Base-by-base conservation (phyloP, 2,329 filamentous ascomycete species). In the Nemania bipapillata region DNA sequence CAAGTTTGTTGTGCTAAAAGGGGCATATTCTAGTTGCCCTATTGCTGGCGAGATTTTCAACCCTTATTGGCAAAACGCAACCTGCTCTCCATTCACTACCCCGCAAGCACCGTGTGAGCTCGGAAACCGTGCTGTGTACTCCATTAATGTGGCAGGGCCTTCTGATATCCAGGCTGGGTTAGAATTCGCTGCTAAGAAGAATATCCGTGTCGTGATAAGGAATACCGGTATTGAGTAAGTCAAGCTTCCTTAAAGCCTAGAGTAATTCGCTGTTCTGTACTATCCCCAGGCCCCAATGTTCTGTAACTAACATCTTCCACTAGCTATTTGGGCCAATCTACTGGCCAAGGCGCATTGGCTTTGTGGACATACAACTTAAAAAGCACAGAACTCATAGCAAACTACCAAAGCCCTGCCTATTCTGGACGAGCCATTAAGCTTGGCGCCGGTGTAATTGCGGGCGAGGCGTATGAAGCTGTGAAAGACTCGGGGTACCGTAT, bases 381-480 rank as follows among this genome's bases (percentile, higher is more conserved):
- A n/a, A 20, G 35, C 8, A 47, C 47, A 17, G 20, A 55, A 35
- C 32, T 35, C 32, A 66, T 55, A 3, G 26, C 7, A 7, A 35
- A 8, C n/a, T 69, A 66, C 47, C n/a, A 20, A 50, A 55, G 37
- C 20, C 26, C 17, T 32, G 40, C 47, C 4, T 69, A 66, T 30
- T 62, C 42, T 6, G 57, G 66, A 20, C 57, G 56, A 2, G 66
- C 66, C 7, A 58, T 69, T 4, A 60, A 60, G 22, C 4, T 66
- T 7, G 62, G 62, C 3, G 66, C 66, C 11, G 66, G 66, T 6
- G 24, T 65, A 12, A 50, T 58, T 11, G 54, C 62, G 1, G n/a
- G 24, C 26, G 62, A 69, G 28, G 62, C 57, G 12, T 37, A 55
- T n/a, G 86, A 85, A 53, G 50, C 50, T 20, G 37, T 12, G 17